Conservation (phyloP, 2,329 filamentous ascomycete species). For the Metarhizium robertsii region DNA sequence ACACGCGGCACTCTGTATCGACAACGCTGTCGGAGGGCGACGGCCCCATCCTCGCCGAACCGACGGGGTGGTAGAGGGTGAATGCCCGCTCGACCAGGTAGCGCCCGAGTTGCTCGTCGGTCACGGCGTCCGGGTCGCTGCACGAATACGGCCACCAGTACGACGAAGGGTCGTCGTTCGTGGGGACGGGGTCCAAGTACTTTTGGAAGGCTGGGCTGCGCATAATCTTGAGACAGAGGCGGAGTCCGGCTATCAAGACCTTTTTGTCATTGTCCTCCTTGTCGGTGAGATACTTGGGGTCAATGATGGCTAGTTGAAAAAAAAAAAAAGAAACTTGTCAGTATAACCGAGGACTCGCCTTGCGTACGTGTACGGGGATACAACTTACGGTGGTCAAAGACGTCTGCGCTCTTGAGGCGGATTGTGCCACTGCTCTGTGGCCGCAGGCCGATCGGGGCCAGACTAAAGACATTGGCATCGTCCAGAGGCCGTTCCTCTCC, state of each 20-base stretch:
- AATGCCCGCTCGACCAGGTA: slow-evolving; percentile 10
- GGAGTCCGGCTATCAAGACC: slow-evolving; percentile 10
- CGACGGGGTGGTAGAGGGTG: slow-evolving; percentile 12
- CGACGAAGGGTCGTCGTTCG: slow-evolving; percentile 7
- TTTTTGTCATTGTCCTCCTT: slow-evolving; percentile 11
- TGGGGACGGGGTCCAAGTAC: slow-evolving; percentile 9
- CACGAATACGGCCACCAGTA: slow-evolving; percentile 14
- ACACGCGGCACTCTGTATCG: slow-evolving; percentile 43
- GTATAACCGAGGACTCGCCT: background rate
- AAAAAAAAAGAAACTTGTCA: background rate
- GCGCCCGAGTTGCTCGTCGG: slow-evolving; percentile 11
- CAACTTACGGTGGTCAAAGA: slow-evolving; percentile 12
- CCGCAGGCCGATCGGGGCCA: slow-evolving; percentile 8
- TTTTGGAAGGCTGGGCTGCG: slow-evolving; percentile 6
- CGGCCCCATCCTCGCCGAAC: slow-evolving; percentile 12
- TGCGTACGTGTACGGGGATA: background rate
- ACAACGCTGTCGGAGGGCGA: slow-evolving; percentile 18
- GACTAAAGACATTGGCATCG: slow-evolving; percentile 5
- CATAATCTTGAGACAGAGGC: slow-evolving; percentile 9
- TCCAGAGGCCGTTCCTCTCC: slow-evolving; percentile 8
- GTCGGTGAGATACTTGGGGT: slow-evolving; percentile 12
- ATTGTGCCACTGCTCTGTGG: slow-evolving; percentile 11
- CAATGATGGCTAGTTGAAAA: slow-evolving; percentile 9
- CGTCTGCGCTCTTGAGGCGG: slow-evolving; percentile 8
- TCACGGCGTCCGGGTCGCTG: slow-evolving; percentile 9